phyloP scores from a whole-genome alignment of 192 early-diverging fungal species.

The Rhizoclosmatium globosum region DNA sequence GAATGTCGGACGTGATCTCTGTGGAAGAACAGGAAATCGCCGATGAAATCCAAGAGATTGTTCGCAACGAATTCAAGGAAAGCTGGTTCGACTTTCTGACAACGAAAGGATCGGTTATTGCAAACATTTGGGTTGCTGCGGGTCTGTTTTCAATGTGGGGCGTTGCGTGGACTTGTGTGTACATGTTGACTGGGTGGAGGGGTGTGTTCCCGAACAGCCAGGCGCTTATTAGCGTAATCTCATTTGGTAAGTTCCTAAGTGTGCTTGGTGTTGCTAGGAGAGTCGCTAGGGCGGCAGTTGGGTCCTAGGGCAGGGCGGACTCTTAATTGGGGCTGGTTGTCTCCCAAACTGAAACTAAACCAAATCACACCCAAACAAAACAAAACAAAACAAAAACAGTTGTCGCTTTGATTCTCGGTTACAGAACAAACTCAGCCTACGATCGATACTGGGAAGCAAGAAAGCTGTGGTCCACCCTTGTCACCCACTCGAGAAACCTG shows the following conservation, averaged over 20 bases:
- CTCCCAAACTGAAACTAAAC: no score
- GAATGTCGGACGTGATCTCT: neutral
- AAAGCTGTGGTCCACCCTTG: constrained; percentile 80
- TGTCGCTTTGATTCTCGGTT: constrained; percentile 74
- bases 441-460: constrained; percentile 85
- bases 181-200: constrained; percentile 13
- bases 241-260: constrained; percentile 32
- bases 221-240: constrained; percentile 52
- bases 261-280: neutral
- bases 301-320: no score
- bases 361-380: neutral
- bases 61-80: constrained; percentile 21
- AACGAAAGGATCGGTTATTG: constrained; percentile 9
- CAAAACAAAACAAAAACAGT: constrained; percentile 35
- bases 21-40: neutral
- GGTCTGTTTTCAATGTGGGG: constrained; percentile 23
- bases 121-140: constrained; percentile 16
- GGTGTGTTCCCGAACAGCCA: constrained; percentile 25
- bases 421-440: constrained; percentile 82
- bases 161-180: constrained; percentile 20
- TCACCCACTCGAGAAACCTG: constrained; percentile 76
- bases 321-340: no score
- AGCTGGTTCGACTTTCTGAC: constrained; percentile 29
- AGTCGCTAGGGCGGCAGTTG: no score
- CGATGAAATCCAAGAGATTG: neutral